Evolutionary conservation across 2,329 filamentous ascomycete species (phyloP), one percentile per base, ranked within the genome.

Genomic region (Aspergillus carbonarius): DNA sequence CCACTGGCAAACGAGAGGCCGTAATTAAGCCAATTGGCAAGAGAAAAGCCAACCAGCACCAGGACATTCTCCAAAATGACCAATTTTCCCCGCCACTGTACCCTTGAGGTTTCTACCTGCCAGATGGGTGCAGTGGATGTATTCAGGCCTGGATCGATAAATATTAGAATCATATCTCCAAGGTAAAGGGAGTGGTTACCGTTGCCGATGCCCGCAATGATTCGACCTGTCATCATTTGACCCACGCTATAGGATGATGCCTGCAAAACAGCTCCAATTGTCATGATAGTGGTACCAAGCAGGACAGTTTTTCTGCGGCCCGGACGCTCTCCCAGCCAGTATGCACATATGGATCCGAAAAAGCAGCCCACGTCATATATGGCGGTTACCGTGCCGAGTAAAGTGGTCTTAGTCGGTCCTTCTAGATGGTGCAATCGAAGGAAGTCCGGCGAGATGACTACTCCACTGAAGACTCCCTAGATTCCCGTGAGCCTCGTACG

Each of bases 171-270:
- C 5, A 5, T n/a, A 7, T 44, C 40, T 10, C 4, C 1, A 13
- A 44, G 4, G 0, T n/a, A 42, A 18, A 0, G 8, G 10, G 51
- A 3, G 4, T 25, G 27, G 17, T 3, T 74, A 42, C 79, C 80
- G 59, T 82, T 82, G 1, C 81, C 81, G 18, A 83, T 77, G 4
- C 81, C 80, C 1, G 75, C 62, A 32, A 72, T 57, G 18, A 82
- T 76, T 18, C 79, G 72, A n/a, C 80, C 81, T 15, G 79, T 75
- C 51, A 83, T 79, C 78, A 83, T 81, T 53, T 80, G 73, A 5
- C 77, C 69, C 0, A 79, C 69, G 18, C 73, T 69, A 56, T 74
- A 83, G 0, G 79, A 72, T 4, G 77, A 72, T 50, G 78, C 78
- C 59, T 82, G 79, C 1, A 83, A 68, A 51, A 82, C 74, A 6